These are phyloP conservation scores for Penicillium manginii DNA, from an alignment of 495 filamentous ascomycete species.

Conservation along the genomic window DNA sequence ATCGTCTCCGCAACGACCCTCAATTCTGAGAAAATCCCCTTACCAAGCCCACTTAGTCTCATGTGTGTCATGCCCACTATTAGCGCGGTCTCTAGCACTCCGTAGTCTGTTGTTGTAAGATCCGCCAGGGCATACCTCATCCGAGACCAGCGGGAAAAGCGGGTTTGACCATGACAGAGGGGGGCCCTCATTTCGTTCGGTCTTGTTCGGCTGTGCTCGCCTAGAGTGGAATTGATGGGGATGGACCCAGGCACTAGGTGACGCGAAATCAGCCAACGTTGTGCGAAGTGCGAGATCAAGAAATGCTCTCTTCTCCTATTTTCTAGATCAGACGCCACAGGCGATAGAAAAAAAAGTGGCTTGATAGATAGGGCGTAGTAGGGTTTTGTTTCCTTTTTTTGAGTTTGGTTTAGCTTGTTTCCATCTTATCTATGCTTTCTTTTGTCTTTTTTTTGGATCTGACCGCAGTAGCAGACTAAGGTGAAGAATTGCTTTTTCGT, in stretches of 20 bases:
- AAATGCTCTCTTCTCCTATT: not conserved
- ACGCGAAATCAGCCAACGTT: not conserved
- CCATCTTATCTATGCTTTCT: no score
- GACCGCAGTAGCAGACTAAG: not conserved
- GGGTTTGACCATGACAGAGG: not conserved
- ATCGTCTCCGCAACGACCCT: not conserved
- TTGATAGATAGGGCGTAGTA: not conserved
- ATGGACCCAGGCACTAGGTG: not conserved
- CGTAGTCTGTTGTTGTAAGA: not conserved
- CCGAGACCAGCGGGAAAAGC: not conserved
- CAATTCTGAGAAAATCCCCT: not conserved
- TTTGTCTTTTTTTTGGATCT: no score
- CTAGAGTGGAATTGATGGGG: not conserved
- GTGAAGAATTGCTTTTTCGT: slow-evolving; percentile 4
- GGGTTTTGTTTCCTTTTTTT: no score
- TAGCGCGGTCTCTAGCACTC: not conserved
- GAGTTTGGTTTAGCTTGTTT: no score
- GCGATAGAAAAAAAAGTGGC: slow-evolving; percentile 12
- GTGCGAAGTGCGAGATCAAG: slow-evolving; percentile 1
- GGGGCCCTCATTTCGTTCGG: no score
- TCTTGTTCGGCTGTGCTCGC: not conserved
- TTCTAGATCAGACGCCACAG: slow-evolving; percentile 11
- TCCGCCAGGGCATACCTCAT: not conserved
- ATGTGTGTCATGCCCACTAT: not conserved
- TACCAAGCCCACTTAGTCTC: slow-evolving; percentile 1